Percentiles rank a stretch among this genome's conserved stretches.
phyloP scores from a whole-genome alignment of 768 basidiomycete genomes.

The Leucocoprinus leucothites region DNA sequence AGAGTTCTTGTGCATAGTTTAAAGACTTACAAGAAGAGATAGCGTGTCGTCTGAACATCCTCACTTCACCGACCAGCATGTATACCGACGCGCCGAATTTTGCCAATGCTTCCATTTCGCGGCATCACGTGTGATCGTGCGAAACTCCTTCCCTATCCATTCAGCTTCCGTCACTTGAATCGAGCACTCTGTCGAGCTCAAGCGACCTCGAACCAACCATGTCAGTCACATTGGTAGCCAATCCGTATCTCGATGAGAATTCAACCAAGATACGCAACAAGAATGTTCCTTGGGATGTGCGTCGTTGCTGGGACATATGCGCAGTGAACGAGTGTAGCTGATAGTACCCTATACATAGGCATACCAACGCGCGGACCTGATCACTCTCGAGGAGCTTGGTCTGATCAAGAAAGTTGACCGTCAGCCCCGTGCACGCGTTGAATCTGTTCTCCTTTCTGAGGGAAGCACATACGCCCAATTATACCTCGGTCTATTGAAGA shows the following conservation, averaged over 20 bases:
- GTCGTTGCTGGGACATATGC: constrained; percentile 11
- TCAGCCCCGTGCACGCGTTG: constrained; percentile 68
- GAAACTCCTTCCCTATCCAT: constrained; percentile 3
- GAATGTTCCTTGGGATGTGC: constrained; percentile 95
- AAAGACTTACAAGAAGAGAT: not conserved
- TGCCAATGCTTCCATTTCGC: not conserved
- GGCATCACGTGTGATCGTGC: not conserved
- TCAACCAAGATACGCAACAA: constrained; percentile 87
- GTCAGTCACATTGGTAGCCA: constrained; percentile 77
- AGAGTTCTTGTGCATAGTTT: not conserved
- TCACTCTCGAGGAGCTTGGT: constrained; percentile 82
- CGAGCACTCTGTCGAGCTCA: constrained; percentile 4
- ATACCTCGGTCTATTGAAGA: constrained; percentile 86
- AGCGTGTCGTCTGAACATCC: constrained; percentile 3
- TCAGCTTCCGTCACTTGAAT: not conserved
- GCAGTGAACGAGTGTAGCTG: constrained; percentile 14
- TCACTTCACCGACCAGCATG: not conserved
- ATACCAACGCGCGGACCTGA: constrained; percentile 90
- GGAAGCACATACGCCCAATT: constrained; percentile 81
- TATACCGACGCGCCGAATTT: constrained; percentile 1
- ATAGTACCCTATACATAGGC: constrained; percentile 49
- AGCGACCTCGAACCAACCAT: constrained; percentile 30
- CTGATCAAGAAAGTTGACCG: constrained; percentile 90
- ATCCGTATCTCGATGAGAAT: constrained; percentile 81
- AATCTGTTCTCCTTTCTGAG: constrained; percentile 79